Base-by-base conservation (phyloP, 768 basidiomycete genomes). In the Auriculariales sp. region DNA sequence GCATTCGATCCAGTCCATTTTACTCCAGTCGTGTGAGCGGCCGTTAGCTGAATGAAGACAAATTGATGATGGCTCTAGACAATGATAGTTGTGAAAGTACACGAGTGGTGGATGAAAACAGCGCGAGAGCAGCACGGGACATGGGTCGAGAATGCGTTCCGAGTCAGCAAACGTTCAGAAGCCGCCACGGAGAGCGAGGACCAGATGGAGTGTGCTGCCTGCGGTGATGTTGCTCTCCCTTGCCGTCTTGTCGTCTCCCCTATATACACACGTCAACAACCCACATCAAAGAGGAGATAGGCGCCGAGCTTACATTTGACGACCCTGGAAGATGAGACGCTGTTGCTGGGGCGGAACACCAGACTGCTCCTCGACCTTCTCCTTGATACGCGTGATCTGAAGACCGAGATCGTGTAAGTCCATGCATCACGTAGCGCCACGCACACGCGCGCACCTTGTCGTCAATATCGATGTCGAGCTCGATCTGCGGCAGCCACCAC, bases 311-410 rank as follows among this genome's bases (percentile, higher is more conserved):
- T 52, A 97, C 94, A 97, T 82, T 62, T 95, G 93, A 60, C 92
- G 79, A 29, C 94, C 94, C 59, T 77, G 67, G 64, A 83, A 95
- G 63, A 98, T 98, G 59, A 98, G 66, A 51, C 94, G 79, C 65
- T 98, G 94, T 65, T 98, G 94, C 35, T 73, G 87, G 53, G 94
- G 94, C 22, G 94, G 94, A 34, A 98, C 94, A 55, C 94, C 94
- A 4, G 91, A 92, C 68, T 97, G 93, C 70, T 97, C 93, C 65
- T 98, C 94, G 7, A 97, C 90, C 64, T 88, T 87, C 74, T 94
- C 92, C 71, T 98, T 98, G 68, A 98, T 91, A 57, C 87, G 79
- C 42, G 79, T 72, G 59, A 95, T 88, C 94, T 98, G 61, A 15
- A 47, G 30, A 27, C 3, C 30, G 45, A 25, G 19, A 45, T 27